Conservation (phyloP, 140 eudicot genomes). For the Stevia rebaudiana region DNA sequence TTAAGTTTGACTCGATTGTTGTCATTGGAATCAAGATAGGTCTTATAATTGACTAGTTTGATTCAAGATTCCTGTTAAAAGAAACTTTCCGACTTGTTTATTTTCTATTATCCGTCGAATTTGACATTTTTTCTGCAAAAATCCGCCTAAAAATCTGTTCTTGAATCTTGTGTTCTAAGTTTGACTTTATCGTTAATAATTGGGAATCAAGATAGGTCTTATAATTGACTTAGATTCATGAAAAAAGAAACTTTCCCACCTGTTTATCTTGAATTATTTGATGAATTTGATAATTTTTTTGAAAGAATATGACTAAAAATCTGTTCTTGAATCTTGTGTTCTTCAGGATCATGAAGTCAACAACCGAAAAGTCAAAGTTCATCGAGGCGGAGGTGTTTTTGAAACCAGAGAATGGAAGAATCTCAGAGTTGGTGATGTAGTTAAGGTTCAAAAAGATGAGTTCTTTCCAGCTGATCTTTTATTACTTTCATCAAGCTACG, state of each 20-base stretch:
- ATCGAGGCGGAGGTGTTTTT: constrained; percentile 58
- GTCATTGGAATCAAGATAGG: constrained; percentile 4
- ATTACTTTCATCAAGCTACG: constrained; percentile 82
- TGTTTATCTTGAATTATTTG: not conserved
- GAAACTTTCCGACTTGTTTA: constrained; percentile 5
- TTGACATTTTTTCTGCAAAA: not conserved
- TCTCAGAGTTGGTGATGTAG: constrained; percentile 73
- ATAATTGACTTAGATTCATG: not conserved
- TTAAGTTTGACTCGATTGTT: no score
- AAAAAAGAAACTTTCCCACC: not conserved
- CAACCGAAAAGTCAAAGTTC: constrained; percentile 79
- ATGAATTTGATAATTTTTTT: not conserved
- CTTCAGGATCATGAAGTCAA: constrained; percentile 83
- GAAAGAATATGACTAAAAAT: not conserved
- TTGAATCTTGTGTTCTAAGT: constrained; percentile 13
- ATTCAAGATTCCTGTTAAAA: constrained; percentile 5
- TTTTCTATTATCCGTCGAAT: not conserved
- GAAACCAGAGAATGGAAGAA: constrained; percentile 64
- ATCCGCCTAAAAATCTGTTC: not conserved
- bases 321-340: constrained; percentile 7
- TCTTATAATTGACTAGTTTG: constrained; percentile 12
- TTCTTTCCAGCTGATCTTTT: constrained; percentile 91
- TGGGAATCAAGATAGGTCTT: constrained; percentile 16
- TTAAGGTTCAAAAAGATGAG: constrained; percentile 75
- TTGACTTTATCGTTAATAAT: not conserved